Conservation (phyloP, 805 yeast genomes). For the Priceomyces melissophilus region DNA sequence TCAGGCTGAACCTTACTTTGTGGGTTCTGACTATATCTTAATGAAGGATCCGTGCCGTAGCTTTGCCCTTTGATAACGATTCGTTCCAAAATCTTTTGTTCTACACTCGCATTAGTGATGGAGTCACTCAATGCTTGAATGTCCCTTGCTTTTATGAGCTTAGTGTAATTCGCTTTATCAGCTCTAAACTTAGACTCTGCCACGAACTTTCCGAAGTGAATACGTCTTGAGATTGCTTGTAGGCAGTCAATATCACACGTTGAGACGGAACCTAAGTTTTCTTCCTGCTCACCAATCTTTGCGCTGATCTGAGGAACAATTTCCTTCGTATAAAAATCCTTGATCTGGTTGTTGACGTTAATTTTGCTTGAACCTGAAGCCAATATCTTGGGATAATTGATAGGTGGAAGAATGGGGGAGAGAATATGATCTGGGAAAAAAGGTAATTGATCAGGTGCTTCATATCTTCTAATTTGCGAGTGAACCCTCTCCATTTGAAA, state of each 20-base stretch:
- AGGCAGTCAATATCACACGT: conserved; percentile 80
- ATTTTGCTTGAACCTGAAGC: conserved; percentile 73
- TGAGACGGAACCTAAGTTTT: conserved; percentile 85
- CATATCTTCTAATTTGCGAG: conserved; percentile 80
- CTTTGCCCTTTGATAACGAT: conserved; percentile 76
- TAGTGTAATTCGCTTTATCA: conserved; percentile 60
- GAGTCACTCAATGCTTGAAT: conserved; percentile 68
- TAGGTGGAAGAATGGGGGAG: conserved; percentile 74
- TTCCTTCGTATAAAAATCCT: conserved; percentile 61
- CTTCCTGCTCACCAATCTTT: conserved; percentile 67
- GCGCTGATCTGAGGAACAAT: conserved; percentile 75
- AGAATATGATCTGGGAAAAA: conserved; percentile 70
- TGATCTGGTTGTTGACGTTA: conserved; percentile 70
- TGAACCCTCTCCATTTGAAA: conserved; percentile 62
- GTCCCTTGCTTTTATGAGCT: conserved; percentile 64
- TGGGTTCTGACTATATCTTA: conserved; percentile 62
- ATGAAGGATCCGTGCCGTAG: conserved; percentile 85
- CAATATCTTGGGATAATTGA: conserved; percentile 74
- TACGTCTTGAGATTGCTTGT: conserved; percentile 85
- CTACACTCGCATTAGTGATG: conserved; percentile 87
- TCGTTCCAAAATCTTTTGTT: conserved; percentile 75
- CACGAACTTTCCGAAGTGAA: conserved; percentile 96
- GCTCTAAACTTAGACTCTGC: conserved; percentile 88
- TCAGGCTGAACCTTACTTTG: conserved; percentile 81
- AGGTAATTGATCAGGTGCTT: conserved; percentile 92